These are phyloP conservation scores for Microstegium vimineum DNA, from an alignment of 176 grass and related monocot species.

Conservation along the genomic window DNA sequence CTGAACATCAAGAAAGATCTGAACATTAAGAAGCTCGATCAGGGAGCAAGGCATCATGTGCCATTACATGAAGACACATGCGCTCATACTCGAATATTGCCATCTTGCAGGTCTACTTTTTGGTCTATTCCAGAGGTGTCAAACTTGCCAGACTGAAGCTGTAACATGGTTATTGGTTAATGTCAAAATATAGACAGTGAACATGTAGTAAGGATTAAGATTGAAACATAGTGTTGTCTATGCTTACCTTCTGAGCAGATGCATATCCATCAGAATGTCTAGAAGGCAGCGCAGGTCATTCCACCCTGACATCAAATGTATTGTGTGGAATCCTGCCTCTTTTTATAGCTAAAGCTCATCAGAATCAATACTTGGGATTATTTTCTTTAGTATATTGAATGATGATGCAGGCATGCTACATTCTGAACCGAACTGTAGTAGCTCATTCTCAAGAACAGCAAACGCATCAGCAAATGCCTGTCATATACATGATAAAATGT, in stretches of 20 bases:
- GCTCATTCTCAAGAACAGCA: conserved; percentile 78
- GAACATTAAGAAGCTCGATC: neutral
- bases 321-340: no score
- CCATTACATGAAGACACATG: neutral
- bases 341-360: conserved; percentile 9
- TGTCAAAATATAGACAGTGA: neutral
- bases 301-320: no score
- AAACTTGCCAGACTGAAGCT: no score
- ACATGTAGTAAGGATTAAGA: neutral
- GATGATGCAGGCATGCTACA: no score
- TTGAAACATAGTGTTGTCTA: neutral
- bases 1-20: conserved; percentile 2
- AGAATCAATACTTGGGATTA: conserved; percentile 46
- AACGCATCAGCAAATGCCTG: conserved; percentile 34
- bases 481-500: no score
- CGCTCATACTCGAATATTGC: no score
- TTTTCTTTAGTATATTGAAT: no score
- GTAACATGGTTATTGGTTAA: neutral
- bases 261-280: neutral
- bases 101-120: no score
- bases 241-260: conserved; percentile 27
- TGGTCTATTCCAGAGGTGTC: no score
- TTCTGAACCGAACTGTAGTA: conserved; percentile 41
- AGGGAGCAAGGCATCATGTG: neutral
- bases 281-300: neutral